Conservation (phyloP, 441 rosid species). For the Iberis amara region DNA sequence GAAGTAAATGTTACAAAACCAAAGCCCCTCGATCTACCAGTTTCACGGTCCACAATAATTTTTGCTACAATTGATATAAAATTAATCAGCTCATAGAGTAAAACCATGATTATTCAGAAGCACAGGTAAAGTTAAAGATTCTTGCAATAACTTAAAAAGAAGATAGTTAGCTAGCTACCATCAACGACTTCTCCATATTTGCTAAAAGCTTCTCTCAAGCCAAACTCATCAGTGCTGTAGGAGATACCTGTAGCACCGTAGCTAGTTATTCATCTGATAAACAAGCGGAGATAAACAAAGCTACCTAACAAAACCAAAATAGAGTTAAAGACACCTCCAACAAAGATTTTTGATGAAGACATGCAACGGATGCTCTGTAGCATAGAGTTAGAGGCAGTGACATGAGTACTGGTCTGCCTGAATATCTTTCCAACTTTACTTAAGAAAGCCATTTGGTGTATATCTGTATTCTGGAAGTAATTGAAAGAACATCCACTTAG, state of each 20-base stretch:
- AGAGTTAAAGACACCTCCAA: slow-evolving; percentile 59
- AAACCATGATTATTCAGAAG: not conserved
- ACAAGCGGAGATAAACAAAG: not conserved
- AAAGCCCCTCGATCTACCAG: slow-evolving; percentile 91
- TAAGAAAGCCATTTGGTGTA: slow-evolving; percentile 95
- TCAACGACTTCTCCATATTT: slow-evolving; percentile 85
- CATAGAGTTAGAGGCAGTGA: slow-evolving; percentile 39
- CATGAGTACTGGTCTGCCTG: slow-evolving; percentile 54
- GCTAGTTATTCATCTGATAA: not conserved
- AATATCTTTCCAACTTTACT: slow-evolving; percentile 65
- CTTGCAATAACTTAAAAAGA: no score
- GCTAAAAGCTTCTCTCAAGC: slow-evolving; percentile 58
- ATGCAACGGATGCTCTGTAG: slow-evolving; percentile 67
- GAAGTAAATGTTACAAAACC: slow-evolving; percentile 71
- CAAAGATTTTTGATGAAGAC: slow-evolving; percentile 71
- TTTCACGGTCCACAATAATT: slow-evolving; percentile 80
- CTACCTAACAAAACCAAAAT: not conserved
- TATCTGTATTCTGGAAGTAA: slow-evolving; percentile 10
- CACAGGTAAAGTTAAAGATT: not conserved
- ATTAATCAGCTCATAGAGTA: not conserved
- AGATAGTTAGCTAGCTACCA: slow-evolving; percentile 37
- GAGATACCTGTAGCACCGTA: slow-evolving; percentile 57
- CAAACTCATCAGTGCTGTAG: slow-evolving; percentile 53
- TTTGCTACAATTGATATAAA: slow-evolving; percentile 44
- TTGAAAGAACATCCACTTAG: slow-evolving; percentile 14